These are phyloP conservation scores for Xylariaceae sp. DNA, from an alignment of 2,329 filamentous ascomycete species.

Conservation along the genomic window DNA sequence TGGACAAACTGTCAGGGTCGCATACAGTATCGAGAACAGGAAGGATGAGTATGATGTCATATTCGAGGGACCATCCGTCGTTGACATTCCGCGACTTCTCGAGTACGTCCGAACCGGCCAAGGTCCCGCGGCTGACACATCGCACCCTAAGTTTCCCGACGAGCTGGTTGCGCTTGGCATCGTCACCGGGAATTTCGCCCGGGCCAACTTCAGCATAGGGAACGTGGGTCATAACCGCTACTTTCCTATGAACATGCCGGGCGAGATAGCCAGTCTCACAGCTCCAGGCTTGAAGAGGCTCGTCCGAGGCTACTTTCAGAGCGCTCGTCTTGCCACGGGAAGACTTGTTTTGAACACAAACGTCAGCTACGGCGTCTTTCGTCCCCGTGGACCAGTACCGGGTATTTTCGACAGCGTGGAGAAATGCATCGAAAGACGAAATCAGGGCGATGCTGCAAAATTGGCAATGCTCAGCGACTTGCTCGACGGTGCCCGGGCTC, in stretches of 20 bases:
- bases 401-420: conserved; percentile 29
- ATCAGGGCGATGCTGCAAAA: background rate
- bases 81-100: conserved; percentile 38
- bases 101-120: conserved; percentile 40
- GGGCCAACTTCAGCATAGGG: conserved; percentile 30
- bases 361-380: conserved; percentile 50
- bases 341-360: conserved; percentile 51
- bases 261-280: conserved; percentile 27
- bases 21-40: conserved; percentile 31
- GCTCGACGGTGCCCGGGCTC: too few relatives aligned
- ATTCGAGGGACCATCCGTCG: conserved; percentile 36
- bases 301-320: conserved; percentile 51
- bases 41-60: conserved; percentile 36
- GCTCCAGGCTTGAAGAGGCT: conserved; percentile 33
- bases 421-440: conserved; percentile 19
- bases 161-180: conserved; percentile 48
- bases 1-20: conserved; percentile 32
- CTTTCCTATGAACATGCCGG: conserved; percentile 37
- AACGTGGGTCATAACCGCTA: conserved; percentile 42
- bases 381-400: conserved; percentile 32
- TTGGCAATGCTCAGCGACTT: too few relatives aligned
- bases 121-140: conserved; percentile 31
- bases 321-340: conserved; percentile 47
- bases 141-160: conserved; percentile 45
- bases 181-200: conserved; percentile 42